Base-by-base conservation (phyloP, 345 rosid species). In the Lagerstroemia speciosa region DNA sequence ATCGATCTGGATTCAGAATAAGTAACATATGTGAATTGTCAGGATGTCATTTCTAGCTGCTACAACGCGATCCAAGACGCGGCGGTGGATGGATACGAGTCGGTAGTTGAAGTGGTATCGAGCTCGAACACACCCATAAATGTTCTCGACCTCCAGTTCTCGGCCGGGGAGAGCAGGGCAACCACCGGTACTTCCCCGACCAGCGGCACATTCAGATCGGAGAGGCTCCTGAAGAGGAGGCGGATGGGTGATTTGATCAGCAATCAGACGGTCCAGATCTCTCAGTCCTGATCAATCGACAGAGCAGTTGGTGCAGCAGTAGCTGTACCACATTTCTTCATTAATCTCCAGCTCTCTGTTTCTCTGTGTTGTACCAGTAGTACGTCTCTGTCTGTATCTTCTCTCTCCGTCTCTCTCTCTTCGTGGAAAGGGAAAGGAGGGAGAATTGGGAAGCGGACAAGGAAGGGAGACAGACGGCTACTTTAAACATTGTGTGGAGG, bases 131-230 rank as follows among this genome's bases (percentile, higher is more conserved):
- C 91, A 70, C 76, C 82, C 26, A 79, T 81, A 38, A 81, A 82
- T 64, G 90, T 90, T 68, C 85, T 87, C 64, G 89, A 83, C 69
- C 79, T 66, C 64, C 83, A 73, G 9, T 75, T 83, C 77, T 87
- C 78, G 11, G 79, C 83, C 80, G 72, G 78, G 38, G 84, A 75
- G 69, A 82, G 85, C 63, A 81, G 78, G 69, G 73, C 76, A 78
- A 76, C 80, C 61, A 63, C 53, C 60, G 78, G 53, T 41, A 41
- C 61, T 37, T 67, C 67, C 30, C 29, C 70, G 30, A 30, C 60
- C 14, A 7, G 46, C 46, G 46, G 14, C 46, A 6, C 15, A 14
- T 14, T 41, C 46, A 41, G 2, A 14, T 41, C 46, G 31, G 66
- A 10, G 31, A 34, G 66, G 63, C 26, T 11, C 8, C 52, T 45